These are phyloP conservation scores for Coemansia asiatica DNA, from an alignment of 192 early-diverging fungal genomes.

Conservation along the genomic window DNA sequence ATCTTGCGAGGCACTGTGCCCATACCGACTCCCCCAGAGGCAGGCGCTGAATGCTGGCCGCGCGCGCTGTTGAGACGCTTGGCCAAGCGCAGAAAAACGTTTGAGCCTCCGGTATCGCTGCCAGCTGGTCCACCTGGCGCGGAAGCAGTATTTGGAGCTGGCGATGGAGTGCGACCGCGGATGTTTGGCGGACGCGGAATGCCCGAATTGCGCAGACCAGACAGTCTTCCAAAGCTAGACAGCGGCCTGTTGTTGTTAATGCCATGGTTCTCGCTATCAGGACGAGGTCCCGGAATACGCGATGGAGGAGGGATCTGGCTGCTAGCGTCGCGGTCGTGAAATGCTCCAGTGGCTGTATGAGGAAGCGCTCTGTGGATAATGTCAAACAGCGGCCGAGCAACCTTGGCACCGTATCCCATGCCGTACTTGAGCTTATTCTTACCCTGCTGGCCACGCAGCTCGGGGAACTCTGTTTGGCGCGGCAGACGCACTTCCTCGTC, in stretches of 20 bases:
- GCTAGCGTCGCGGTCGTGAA: slow-evolving; percentile 1
- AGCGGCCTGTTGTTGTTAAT: slow-evolving; percentile 19
- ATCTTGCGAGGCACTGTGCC: slow-evolving; percentile 52
- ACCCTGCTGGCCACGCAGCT: slow-evolving; percentile 27
- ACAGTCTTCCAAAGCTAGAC: slow-evolving; percentile 41
- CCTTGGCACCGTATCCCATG: slow-evolving; percentile 17
- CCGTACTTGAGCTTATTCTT: slow-evolving; percentile 23
- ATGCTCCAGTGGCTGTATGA: background rate
- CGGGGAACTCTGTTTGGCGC: slow-evolving; percentile 45
- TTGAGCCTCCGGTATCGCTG: slow-evolving; percentile 13
- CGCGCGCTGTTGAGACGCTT: slow-evolving; percentile 42
- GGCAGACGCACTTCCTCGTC: slow-evolving; percentile 28
- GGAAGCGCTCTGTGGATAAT: slow-evolving; percentile 22
- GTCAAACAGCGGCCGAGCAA: slow-evolving; percentile 36
- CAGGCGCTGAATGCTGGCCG: slow-evolving; percentile 6
- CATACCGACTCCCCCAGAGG: slow-evolving; percentile 9
- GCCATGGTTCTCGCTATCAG: slow-evolving; percentile 6
- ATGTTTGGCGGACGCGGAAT: slow-evolving; percentile 47
- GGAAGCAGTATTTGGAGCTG: slow-evolving; percentile 52
- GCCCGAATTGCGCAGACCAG: slow-evolving; percentile 31
- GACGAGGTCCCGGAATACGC: slow-evolving; percentile 43
- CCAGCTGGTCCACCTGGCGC: slow-evolving; percentile 10
- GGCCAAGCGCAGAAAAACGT: slow-evolving; percentile 48
- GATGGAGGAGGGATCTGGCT: slow-evolving; percentile 17
- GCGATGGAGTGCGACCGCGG: slow-evolving; percentile 35